phyloP scores from a whole-genome alignment of 2,329 filamentous ascomycete genomes.

The Chrysoporthe austroafricana region DNA sequence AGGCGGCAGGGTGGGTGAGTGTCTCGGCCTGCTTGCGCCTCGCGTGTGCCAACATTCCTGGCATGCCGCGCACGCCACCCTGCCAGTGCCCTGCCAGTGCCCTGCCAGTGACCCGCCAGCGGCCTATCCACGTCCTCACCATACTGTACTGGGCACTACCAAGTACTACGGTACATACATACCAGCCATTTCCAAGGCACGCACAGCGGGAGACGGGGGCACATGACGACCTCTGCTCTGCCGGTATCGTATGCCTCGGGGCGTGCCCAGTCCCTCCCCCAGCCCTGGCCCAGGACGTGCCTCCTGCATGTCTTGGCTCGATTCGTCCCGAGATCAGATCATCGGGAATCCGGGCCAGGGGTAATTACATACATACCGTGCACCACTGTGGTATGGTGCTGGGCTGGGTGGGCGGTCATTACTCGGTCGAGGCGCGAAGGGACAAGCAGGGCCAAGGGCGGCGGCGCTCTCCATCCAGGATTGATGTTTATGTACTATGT shows the following conservation, averaged over 20 bases:
- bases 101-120: no score
- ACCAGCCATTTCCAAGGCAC: no score
- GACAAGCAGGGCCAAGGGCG: neutral
- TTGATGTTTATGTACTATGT: neutral
- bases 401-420: no score
- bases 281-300: neutral
- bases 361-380: neutral
- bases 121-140: no score
- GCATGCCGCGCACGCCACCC: no score
- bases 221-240: neutral
- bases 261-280: no score
- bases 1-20: neutral
- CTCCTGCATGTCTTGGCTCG: conserved; percentile 10
- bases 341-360: conserved; percentile 6
- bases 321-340: conserved; percentile 10
- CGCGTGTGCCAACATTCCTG: neutral
- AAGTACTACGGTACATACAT: no score
- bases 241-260: neutral
- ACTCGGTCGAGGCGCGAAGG: no score
- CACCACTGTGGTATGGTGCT: no score
- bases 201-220: neutral
- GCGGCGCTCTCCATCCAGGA: no score
- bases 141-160: no score
- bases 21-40: neutral
- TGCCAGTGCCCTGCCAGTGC: no score